Evolutionary conservation across 257 asterid species (phyloP), one percentile per base, ranked within the genome.

Genomic region (Solanum sejunctum): DNA sequence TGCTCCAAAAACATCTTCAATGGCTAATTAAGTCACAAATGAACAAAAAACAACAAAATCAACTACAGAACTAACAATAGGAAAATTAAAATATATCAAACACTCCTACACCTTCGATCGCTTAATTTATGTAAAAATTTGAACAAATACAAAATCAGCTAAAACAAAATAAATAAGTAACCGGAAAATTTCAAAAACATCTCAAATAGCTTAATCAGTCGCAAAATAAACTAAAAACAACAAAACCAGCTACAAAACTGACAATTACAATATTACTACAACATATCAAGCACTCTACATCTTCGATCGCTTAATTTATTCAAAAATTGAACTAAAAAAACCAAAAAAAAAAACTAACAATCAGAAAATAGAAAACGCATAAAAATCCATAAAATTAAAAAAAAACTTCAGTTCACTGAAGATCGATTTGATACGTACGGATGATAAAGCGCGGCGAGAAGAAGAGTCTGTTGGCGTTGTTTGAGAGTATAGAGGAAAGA

Each of bases 1-100:
- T 77, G 77, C 77, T 82, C 79, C 66, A 51, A 58, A 26, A 84
- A 77, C 84, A 84, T 84, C 84, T 84, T 60, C 36, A 10, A 36
- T 36, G 20, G 78, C 52, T 45, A 39, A 70, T 70, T 2, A 70
- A 16, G 39, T 0, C 39, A 70, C 39, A 70, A 39, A 0, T 36
- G n/a, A 39, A 69, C 8, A 1, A 39, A 69, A 36, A 17, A 9
- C 78, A 36, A 36, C 23, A 67, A 67, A 69, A 39, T 39, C 52
- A 69, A 15, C 52, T 36, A 17, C 21, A 69, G 39, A 17, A 36
- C 10, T 20, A 58, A n/a, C 12, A 58, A n/a, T 18, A 10, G 4
- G 13, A 69, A 69, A 69, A 69, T 69, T 69, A 69, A 41, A 67
- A 9, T 8, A 67, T 67, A 67, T 67, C 23, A 36, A 0, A 17